Conservation (phyloP, 2,329 filamentous ascomycete species). For the Amphichorda felina region DNA sequence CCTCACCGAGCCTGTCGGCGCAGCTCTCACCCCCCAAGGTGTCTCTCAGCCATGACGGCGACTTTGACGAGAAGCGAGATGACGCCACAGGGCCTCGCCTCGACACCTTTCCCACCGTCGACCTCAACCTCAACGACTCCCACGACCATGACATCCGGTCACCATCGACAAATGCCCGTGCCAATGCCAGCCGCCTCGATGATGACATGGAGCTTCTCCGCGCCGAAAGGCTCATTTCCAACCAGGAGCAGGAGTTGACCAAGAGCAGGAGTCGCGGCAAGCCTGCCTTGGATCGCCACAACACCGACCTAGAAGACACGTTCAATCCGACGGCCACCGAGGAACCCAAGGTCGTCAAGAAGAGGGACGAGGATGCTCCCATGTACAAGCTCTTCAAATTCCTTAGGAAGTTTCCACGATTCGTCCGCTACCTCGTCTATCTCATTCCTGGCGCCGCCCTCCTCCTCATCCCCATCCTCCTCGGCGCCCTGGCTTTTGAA, state of each 20-base stretch:
- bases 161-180: constrained; percentile 11
- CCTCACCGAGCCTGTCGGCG: too few species aligned
- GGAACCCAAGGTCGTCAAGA: constrained; percentile 15
- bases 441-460: constrained; percentile 30
- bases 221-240: constrained; percentile 31
- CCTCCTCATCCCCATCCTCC: constrained; percentile 32
- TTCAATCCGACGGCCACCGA: constrained; percentile 24
- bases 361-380: constrained; percentile 18
- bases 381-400: constrained; percentile 29
- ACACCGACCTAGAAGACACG: constrained; percentile 28
- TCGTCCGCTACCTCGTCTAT: constrained; percentile 36
- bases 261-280: constrained; percentile 11
- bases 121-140: constrained; percentile 5
- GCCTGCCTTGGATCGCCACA: constrained; percentile 9
- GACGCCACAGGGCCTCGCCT: neutral
- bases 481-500: constrained; percentile 27
- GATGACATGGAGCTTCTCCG: constrained; percentile 38
- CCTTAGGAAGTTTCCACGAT: constrained; percentile 36
- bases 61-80: neutral
- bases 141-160: constrained; percentile 8
- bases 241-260: constrained; percentile 24
- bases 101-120: neutral
- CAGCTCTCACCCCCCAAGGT: too few species aligned
- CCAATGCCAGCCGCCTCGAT: constrained; percentile 25
- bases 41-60: neutral